Evolutionary conservation across 805 yeast genomes (phyloP), one percentile per base, ranked within the genome.

Genomic region (Wickerhamiella dianesei): DNA sequence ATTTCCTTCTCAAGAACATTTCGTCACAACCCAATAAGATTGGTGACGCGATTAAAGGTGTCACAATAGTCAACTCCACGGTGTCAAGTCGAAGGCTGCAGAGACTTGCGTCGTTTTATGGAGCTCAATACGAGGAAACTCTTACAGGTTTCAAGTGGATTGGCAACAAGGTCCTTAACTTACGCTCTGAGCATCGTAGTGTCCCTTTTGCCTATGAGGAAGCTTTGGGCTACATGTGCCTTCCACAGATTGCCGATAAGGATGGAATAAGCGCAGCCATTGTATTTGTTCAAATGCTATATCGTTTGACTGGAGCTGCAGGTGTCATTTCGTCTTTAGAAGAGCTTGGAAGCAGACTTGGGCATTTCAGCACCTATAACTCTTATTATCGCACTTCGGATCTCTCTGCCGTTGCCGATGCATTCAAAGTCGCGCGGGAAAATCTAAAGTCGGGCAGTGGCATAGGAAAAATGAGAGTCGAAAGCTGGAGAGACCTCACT

Each of bases 131-230:
- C 62, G 72, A 68, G 39, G 96, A 92, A 51, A 89, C 97, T 0
- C 70, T 89, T 48, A 89, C 97, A 0, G 98, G 98, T 1, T 89
- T 89, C 69, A 89, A 89, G 65, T 89, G 98, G 98, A 80, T 89
- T 35, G 98, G 97, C 3, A 89, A 89, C 59, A 75, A 77, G 52
- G 92, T 95, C 2, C 76, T 81, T 35, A 82, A 79, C 5, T 66
- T 84, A 43, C 86, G 82, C 52, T 51, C 59, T 0, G 60, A 73
- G 40, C 95, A 94, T 0, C 76, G 59, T 56, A 52, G 45, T 3
- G 95, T 88, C 1, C 94, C 95, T 0, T 87, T 89, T 67, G 96
- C 84, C 0, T 89, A 74, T 60, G 98, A 89, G 63, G 98, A 89
- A 60, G 97, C 97, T 2, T 82, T 89, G 53, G 98, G 98, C 1